These are phyloP conservation scores for Apiotrichum porosum DNA, from an alignment of 1,284 basidiomycete species.

Conservation along the genomic window DNA sequence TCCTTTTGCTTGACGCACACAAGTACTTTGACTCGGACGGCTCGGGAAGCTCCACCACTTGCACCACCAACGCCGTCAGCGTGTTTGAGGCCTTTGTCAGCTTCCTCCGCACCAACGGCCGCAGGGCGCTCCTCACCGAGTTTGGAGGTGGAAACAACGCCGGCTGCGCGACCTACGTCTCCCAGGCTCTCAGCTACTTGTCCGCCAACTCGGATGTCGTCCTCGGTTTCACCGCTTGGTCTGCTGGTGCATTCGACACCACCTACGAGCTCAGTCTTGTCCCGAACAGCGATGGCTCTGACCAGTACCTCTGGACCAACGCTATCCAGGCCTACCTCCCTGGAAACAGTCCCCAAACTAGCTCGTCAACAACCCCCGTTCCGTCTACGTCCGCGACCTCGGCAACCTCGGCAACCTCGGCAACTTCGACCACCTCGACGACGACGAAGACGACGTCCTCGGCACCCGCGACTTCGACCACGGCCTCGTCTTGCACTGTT, in stretches of 20 bases:
- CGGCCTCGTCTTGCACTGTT: not conserved
- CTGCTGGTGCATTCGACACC: conserved; percentile 36
- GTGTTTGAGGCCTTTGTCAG: conserved; percentile 52
- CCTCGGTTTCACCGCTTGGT: conserved; percentile 55
- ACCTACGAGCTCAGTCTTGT: conserved; percentile 30
- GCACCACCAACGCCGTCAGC: conserved; percentile 53
- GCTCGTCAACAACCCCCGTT: too few relatives aligned
- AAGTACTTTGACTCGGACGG: conserved; percentile 61
- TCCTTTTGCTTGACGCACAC: conserved; percentile 60
- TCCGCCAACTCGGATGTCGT: conserved; percentile 52
- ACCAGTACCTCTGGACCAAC: conserved; percentile 28
- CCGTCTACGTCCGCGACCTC: not conserved
- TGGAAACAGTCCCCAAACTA: conserved; percentile 8
- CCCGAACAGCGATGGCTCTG: conserved; percentile 22
- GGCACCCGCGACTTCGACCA: not conserved
- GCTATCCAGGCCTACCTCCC: conserved; percentile 37
- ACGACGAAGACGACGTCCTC: not conserved
- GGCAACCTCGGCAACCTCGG: not conserved
- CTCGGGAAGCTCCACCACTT: conserved; percentile 55
- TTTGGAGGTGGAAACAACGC: conserved; percentile 56
- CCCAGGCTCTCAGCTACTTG: conserved; percentile 52
- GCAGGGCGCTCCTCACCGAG: conserved; percentile 58
- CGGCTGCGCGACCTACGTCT: conserved; percentile 35
- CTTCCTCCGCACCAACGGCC: conserved; percentile 54
- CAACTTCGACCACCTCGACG: not conserved